Base-by-base conservation (phyloP, 495 filamentous ascomycete genomes). In the Pyronema omphalodes region DNA sequence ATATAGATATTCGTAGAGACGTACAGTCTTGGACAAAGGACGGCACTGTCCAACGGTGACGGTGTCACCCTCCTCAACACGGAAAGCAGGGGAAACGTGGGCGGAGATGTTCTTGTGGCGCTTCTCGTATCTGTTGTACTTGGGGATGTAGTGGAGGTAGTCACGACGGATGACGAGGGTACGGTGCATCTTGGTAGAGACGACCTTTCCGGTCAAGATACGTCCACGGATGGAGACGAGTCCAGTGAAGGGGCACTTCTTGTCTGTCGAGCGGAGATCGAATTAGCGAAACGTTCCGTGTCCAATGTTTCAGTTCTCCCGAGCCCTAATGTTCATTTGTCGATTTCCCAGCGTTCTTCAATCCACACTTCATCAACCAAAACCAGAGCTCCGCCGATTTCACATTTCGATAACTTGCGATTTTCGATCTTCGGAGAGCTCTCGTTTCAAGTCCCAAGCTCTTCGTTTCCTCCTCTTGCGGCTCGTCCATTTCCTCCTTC, bases 181-280 rank as follows among this genome's bases (percentile, higher is more conserved):
- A 70, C 88, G 82, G 83, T 95, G 88, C 88, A 95, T 95, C 83
- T 95, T 95, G 52, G 93, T 99, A 59, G 88, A 94, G 69, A 96
- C 84, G 66, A 99, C 91, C 69, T 85, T 93, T 67, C 91, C 91
- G 67, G 89, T 94, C 60, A 99, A 77, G 82, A 99, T 95, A 88
- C 91, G 88, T 70, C 91, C 91, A 76, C 91, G 91, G 78, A 96
- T 95, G 63, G 87, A 94, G 66, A 96, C 88, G 68, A 85, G 74
- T 69, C 93, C 93, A 60, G 86, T 93, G 81, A 96, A 99, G 64
- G 91, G 91, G 81, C 91, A 99, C 78, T 99, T 99, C 83, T 99
- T 95, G 81, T 99, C 91, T 94, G 70, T 67, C 67, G 40, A 59
- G 14, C 35, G 12, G 8, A 52, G 1, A 14, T 52, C 47, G n/a